These are phyloP conservation scores for Knoxia roxburghii DNA, from an alignment of 257 asterid species.

Conservation along the genomic window DNA sequence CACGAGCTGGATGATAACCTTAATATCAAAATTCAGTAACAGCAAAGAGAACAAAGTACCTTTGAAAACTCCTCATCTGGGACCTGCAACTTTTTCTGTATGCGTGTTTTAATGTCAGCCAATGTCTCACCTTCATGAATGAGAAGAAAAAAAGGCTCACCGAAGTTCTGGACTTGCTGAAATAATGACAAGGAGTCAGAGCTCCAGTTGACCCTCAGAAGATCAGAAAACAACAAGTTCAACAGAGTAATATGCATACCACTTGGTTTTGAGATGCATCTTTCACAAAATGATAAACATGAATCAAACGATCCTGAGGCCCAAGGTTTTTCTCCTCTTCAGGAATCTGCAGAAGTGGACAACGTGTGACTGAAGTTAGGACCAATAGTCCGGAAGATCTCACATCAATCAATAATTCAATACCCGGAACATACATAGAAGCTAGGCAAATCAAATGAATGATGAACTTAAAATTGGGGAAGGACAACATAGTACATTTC, in stretches of 20 bases:
- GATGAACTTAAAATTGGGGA: neutral
- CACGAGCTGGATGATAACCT: neutral
- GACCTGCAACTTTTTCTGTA: slow-evolving; percentile 60
- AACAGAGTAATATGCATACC: slow-evolving; percentile 24
- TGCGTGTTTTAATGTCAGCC: slow-evolving; percentile 48
- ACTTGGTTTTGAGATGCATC: slow-evolving; percentile 50
- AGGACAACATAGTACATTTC: neutral
- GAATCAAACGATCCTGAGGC: slow-evolving; percentile 52
- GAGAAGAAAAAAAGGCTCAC: slow-evolving; percentile 66
- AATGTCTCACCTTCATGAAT: slow-evolving; percentile 65
- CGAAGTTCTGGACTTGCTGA: slow-evolving; percentile 56
- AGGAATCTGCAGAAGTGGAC: slow-evolving; percentile 42
- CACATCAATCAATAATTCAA: neutral
- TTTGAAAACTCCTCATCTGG: slow-evolving; percentile 66
- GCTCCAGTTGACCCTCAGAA: neutral
- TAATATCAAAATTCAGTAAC: neutral
- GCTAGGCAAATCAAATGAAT: neutral
- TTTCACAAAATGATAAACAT: slow-evolving; percentile 55
- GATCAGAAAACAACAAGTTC: neutral
- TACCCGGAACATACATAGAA: neutral
- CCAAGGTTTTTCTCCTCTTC: slow-evolving; percentile 67
- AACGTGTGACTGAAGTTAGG: neutral
- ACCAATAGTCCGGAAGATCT: neutral
- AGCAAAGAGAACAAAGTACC: slow-evolving; percentile 24
- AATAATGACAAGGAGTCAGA: neutral